These are phyloP conservation scores for Hibiscus tridactylites DNA, from an alignment of 345 rosid genomes.

Conservation along the genomic window DNA sequence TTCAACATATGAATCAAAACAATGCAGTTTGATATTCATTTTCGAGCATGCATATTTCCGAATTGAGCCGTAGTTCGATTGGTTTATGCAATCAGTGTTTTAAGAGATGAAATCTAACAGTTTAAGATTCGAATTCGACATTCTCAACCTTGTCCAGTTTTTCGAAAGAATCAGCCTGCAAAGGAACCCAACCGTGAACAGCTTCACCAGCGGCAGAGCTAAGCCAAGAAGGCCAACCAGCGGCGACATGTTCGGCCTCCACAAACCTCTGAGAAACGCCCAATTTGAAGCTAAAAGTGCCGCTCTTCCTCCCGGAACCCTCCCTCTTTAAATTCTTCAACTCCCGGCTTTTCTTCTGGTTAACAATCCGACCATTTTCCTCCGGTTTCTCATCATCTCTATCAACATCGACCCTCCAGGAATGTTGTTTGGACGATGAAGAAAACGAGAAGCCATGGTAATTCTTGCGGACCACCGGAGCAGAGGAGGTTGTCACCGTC, in stretches of 20 bases:
- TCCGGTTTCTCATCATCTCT: constrained; percentile 23
- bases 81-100: too few relatives aligned
- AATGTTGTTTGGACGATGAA: constrained; percentile 25
- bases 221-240: constrained; percentile 83
- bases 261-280: constrained; percentile 36
- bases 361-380: constrained; percentile 14
- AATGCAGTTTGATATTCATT: too few relatives aligned
- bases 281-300: constrained; percentile 26
- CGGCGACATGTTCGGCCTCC: constrained; percentile 56
- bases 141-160: constrained; percentile 45
- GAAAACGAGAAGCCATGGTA: constrained; percentile 12
- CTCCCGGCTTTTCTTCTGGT: constrained; percentile 17
- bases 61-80: too few relatives aligned
- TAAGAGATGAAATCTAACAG: too few relatives aligned
- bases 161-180: constrained; percentile 57
- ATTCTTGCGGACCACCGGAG: background rate
- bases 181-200: constrained; percentile 66
- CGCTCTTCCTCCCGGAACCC: constrained; percentile 20
- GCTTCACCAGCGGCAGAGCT: constrained; percentile 60
- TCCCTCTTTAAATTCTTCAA: constrained; percentile 28
- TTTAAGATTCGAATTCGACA: too few relatives aligned
- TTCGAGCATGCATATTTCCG: too few relatives aligned
- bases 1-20: too few relatives aligned
- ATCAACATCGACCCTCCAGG: constrained; percentile 17
- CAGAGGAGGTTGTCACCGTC: constrained; percentile 34